Evolutionary conservation across 352 stramenopile species (phyloP), one percentile per base, ranked within the genome.

Genomic region (Globisporangium parvum): DNA sequence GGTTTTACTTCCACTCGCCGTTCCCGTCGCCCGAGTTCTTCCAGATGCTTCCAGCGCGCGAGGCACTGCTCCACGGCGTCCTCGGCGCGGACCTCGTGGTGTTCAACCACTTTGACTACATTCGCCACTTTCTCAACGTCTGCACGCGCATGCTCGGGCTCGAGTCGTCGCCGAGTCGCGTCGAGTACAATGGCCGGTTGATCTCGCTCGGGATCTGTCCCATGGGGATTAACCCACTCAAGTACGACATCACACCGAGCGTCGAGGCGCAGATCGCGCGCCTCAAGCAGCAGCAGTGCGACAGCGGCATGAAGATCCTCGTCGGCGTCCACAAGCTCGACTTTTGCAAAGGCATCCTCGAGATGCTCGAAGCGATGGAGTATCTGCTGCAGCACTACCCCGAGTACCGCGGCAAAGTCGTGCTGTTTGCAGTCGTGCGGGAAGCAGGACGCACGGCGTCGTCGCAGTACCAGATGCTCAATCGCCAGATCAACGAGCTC

Each of bases 371-470:
- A 48, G 87, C 86, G 24, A 89, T 96, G 66, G 88, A 96, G 61
- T 90, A 95, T 26, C 67, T 96, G 53, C 66, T 96, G 31, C 81
- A 88, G 57, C 71, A 92, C 46, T 93, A 96, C 55, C 88, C 88
- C 56, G 84, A 96, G 47, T 97, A 96, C 24, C 95, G 97, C 50
- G 91, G 95, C 31, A 96, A 96, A 42, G 73, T 98, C 0, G 87
- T 98, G 26, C 75, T 98, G 52, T 96, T 98, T 52, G 94, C 89
- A 2, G 93, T 98, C n/a, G 95, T 96, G 24, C 76, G 80, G 0
- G 80, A 91, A 40, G 66, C 65, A 11, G 80, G 80, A 3, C 76
- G 80, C 15, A 88, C 76, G 12, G 67, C 78, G 6, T 87, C 80
- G 3, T 55, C 71, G 56, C 83, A 81, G 66, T 93, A 87, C 75